Conservation (phyloP, 345 rosid species). For the Hibiscus mutabilis region DNA sequence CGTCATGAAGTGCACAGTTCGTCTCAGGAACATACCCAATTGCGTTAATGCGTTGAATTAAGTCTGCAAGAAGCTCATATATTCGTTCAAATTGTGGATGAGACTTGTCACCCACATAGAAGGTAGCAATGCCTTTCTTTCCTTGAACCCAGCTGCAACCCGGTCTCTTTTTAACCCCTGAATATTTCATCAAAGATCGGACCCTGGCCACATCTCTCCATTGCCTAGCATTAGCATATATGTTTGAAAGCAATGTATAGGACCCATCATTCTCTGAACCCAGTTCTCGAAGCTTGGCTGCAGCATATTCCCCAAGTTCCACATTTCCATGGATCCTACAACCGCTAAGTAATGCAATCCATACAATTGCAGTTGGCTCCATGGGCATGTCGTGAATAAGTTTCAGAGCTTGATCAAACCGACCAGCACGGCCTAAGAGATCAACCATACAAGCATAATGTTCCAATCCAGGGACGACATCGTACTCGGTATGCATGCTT, state of each 20-base stretch:
- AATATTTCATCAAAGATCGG: constrained; percentile 59
- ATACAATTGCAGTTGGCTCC: constrained; percentile 56
- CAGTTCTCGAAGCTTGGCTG: constrained; percentile 34
- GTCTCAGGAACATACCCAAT: constrained; percentile 77
- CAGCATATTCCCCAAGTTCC: constrained; percentile 76
- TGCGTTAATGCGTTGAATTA: constrained; percentile 57
- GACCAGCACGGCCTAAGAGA: constrained; percentile 75
- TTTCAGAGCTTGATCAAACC: constrained; percentile 48
- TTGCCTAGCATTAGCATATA: constrained; percentile 70
- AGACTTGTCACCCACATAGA: constrained; percentile 66
- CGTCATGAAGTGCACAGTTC: constrained; percentile 80
- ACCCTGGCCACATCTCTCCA: constrained; percentile 83
- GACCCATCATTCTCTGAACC: constrained; percentile 66
- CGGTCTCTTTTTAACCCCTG: constrained; percentile 68
- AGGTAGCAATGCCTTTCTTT: constrained; percentile 59
- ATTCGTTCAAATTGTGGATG: constrained; percentile 50
- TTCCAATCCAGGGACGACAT: constrained; percentile 50
- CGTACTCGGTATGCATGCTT: constrained; percentile 45
- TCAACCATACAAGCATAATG: constrained; percentile 87
- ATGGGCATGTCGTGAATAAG: constrained; percentile 63
- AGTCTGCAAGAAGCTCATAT: constrained; percentile 42
- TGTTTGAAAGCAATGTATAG: constrained; percentile 67
- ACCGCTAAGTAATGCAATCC: constrained; percentile 73
- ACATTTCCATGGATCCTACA: constrained; percentile 70
- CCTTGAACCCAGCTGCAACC: constrained; percentile 93